Base-by-base conservation (phyloP, 2,329 filamentous ascomycete species). In the Elsinoe fawcettii region DNA sequence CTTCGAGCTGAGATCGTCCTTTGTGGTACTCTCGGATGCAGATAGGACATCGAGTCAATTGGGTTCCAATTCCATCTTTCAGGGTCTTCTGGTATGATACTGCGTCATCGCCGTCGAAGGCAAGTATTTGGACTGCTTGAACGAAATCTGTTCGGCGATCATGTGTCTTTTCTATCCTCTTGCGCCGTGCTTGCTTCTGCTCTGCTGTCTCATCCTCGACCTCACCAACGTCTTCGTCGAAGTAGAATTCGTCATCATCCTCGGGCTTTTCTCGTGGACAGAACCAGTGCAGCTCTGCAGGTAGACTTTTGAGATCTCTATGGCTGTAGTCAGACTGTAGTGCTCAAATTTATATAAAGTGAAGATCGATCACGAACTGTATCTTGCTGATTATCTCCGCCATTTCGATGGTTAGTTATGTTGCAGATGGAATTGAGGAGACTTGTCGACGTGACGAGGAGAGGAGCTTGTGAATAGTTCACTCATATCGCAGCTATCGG, bases 1-100 rank as follows among this genome's bases (percentile, higher is more conserved):
- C 64, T 46, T 67, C 70, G 64, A 77, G 69, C 53, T 73, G 69
- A 2, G 64, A 64, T 39, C 75, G 66, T 6, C 70, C 69, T 51
- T 74, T 71, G 63, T 79, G 74, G 58, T 74, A 79, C 23, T 75
- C 70, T 16, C 76, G 70, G 27, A 78, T 71, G 63, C 77, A 79
- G 60, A 78, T 71, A 59, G 78, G 76, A 62, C 77, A 79, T 53
- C 69, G 70, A 34, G 65, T 68, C 64, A 79, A 71, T 60, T 76
- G 72, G 12, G 61, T 61, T 46, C 69, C 64, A 57, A 78, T 64
- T n/a, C 70, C 64, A 7, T 65, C 63, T 51, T 69, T 67, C 23
- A 78, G 64, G 65, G 70, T 72, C 55, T 70, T 64, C 55, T 74
- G 71, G 59, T 74, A 74, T 41, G 67, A 65, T 34, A 64, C 63